These are phyloP conservation scores for Centella asiatica DNA, from an alignment of 129 eudicot species.

Conservation along the genomic window DNA sequence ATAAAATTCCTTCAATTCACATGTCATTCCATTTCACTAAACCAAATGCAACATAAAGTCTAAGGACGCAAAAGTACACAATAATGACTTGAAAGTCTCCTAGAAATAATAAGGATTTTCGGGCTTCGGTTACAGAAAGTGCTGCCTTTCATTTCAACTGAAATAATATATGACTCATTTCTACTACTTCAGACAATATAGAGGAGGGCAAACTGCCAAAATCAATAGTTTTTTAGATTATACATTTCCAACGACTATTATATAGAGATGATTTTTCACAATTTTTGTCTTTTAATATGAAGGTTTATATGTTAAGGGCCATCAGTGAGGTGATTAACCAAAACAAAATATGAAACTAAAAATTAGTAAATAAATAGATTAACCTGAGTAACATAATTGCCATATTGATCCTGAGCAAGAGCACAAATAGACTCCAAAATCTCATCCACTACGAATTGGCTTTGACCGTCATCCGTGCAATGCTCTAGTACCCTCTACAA, in stretches of 20 bases:
- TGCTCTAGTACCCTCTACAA: slow-evolving; percentile 62
- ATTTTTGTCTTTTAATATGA: too few species aligned
- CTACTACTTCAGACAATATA: not conserved
- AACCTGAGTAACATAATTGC: slow-evolving; percentile 78
- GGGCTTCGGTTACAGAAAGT: not conserved
- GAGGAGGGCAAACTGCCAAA: too few species aligned
- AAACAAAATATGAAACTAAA: not conserved
- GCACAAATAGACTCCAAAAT: slow-evolving; percentile 59
- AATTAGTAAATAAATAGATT: slow-evolving; percentile 6
- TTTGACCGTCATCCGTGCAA: slow-evolving; percentile 42
- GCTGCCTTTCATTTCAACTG: not conserved
- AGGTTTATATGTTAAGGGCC: not conserved
- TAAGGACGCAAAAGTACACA: too few species aligned
- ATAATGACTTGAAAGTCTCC: not conserved
- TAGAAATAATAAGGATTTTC: not conserved
- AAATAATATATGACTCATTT: not conserved
- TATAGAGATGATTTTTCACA: not conserved
- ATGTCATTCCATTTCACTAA: too few species aligned
- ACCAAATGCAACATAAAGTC: too few species aligned
- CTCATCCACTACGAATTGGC: slow-evolving; percentile 67
- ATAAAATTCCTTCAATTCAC: too few species aligned
- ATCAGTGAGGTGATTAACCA: not conserved
- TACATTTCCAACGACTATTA: not conserved
- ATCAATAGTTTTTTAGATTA: too few species aligned
- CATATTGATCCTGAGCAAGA: slow-evolving; percentile 68